Evolutionary conservation across 83 land plant genomes (phyloP), one percentile per base, ranked within the genome.

Genomic region (Isoetes engelmannii): DNA sequence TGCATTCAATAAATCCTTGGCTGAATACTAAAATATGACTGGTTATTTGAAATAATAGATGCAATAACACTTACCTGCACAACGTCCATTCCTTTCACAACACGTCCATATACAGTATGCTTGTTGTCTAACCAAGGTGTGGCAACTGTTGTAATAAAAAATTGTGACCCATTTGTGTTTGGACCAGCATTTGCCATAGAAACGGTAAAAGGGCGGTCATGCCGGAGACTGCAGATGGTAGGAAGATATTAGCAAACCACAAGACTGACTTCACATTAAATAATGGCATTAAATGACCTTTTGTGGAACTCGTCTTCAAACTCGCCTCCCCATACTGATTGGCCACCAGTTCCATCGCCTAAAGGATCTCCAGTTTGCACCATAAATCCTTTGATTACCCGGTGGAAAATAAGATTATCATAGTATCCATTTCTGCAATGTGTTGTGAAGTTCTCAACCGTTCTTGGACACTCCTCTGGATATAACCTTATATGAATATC

Each of bases 141-240:
- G 5, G 97, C 91, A 65, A 96, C 99, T 37, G 97, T 96, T 13
- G 99, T 96, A 46, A 96, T 96, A 67, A 96, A n/a, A 72, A 96
- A 96, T 71, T 96, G 99, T 64, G 99, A 96, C 5, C 99, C 99
- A 76, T 96, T 96, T 69, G 99, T 92, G 74, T 96, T 96, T 57
- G 92, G 95, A 10, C 99, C 99, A 7, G 99, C 99, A 80, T 96
- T 96, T 63, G 99, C 99, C 99, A 96, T 96, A 28, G 99, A 96
- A 42, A 96, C 53, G 42, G 99, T 96, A 78, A 89, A 96, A 44
- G 99, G 99, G 47, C 99, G 84, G 65, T 96, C 99, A 77, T 96
- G 99, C 48, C 99, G 81, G 20, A 87, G 61, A 55, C 78, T 75
- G 75, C 63, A 75, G 49, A 81, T 76, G 72, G 61, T 68, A 10